Conservation (phyloP, 1,284 basidiomycete species). For the Ustilago hordei region DNA sequence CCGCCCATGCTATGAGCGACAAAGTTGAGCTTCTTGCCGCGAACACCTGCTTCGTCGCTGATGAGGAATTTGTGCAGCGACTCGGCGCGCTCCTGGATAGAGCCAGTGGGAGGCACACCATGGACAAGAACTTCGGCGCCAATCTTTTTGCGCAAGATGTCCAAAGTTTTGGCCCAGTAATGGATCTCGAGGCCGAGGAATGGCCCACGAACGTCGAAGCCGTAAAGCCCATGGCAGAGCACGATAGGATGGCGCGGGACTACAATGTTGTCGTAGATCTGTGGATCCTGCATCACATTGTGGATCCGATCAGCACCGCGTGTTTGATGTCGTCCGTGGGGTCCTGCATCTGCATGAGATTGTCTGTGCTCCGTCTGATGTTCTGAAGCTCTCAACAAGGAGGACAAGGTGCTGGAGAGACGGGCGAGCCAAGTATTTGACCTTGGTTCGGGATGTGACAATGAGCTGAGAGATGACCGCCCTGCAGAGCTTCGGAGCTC, state of each 20-base stretch:
- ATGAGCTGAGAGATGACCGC: conserved; percentile 27
- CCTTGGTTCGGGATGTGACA: conserved; percentile 33
- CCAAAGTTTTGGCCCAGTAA: conserved; percentile 93
- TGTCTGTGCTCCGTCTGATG: conserved; percentile 25
- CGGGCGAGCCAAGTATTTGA: conserved; percentile 43
- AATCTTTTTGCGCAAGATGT: conserved; percentile 82
- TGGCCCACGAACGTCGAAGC: conserved; percentile 87
- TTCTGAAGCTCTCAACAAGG: conserved; percentile 31
- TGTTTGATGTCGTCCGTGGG: conserved; percentile 11
- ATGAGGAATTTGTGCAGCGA: conserved; percentile 80
- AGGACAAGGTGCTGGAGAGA: conserved; percentile 24
- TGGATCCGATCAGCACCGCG: conserved; percentile 44
- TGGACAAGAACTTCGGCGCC: conserved; percentile 96
- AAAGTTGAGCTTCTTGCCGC: conserved; percentile 85
- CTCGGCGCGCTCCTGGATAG: conserved; percentile 84
- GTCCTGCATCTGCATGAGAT: conserved; percentile 9
- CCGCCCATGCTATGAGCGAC: conserved; percentile 92
- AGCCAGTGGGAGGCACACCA: conserved; percentile 92
- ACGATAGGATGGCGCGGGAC: conserved; percentile 89
- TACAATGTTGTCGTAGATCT: conserved; percentile 74
- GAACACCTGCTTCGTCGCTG: conserved; percentile 74
- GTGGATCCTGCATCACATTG: conserved; percentile 56
- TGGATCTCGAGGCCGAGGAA: conserved; percentile 80
- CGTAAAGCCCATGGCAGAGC: conserved; percentile 89
- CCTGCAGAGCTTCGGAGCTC: conserved; percentile 4